Evolutionary conservation across 495 filamentous ascomycete genomes (phyloP).

Genomic region (Lasiosphaeria ovina): DNA sequence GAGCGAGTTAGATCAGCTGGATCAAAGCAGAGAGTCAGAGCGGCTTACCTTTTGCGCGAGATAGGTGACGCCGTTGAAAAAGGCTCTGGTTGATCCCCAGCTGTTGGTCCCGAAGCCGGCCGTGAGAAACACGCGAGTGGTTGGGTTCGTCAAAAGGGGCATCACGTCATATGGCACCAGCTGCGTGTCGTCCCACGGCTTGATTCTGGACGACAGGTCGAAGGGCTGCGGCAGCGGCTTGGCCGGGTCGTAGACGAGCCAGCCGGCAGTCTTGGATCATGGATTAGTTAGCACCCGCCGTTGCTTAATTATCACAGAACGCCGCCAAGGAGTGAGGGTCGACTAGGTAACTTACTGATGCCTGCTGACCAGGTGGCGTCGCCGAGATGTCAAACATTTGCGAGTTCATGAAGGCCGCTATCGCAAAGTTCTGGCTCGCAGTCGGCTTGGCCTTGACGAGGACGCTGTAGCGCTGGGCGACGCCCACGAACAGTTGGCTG

Average conservation of each 20-base stretch:
- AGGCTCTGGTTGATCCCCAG: slow-evolving; percentile 9
- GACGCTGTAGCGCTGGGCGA: slow-evolving; percentile 61
- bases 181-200: slow-evolving; percentile 7
- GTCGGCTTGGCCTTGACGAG: slow-evolving; percentile 57
- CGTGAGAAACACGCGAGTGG: neutral
- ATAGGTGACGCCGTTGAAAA: slow-evolving; percentile 10
- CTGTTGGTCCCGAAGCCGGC: slow-evolving; percentile 6
- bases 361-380: slow-evolving; percentile 40
- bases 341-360: slow-evolving; percentile 50
- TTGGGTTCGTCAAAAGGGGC: neutral
- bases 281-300: neutral
- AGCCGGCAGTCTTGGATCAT: slow-evolving; percentile 44
- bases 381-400: slow-evolving; percentile 54
- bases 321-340: too few relatives aligned
- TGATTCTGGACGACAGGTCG: neutral
- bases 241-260: slow-evolving; percentile 59
- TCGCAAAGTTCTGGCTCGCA: slow-evolving; percentile 58
- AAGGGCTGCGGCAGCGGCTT: slow-evolving; percentile 39
- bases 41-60: slow-evolving; percentile 3
- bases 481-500: slow-evolving; percentile 50
- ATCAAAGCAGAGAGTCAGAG: neutral
- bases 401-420: slow-evolving; percentile 53
- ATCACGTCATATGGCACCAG: slow-evolving; percentile 4
- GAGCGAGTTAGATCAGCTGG: neutral
- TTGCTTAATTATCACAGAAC: neutral